Conservation (phyloP, 139 green algal species). For the Auxenochlorella pyrenoidosa region DNA sequence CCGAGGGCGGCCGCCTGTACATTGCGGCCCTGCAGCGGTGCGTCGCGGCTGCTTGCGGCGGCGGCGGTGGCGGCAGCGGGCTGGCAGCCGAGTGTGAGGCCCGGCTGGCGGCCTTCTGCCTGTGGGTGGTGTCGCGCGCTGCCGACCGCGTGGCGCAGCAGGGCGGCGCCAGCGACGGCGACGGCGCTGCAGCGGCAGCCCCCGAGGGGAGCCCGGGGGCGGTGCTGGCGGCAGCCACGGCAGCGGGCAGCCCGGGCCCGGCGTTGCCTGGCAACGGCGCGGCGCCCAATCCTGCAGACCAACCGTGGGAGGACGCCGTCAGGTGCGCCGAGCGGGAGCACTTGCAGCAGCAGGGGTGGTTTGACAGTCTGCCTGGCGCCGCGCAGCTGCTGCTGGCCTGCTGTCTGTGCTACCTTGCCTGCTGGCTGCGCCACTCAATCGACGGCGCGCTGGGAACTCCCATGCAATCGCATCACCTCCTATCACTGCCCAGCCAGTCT, state of each 20-base stretch:
- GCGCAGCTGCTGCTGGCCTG: too few relatives aligned
- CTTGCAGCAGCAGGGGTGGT: too few relatives aligned
- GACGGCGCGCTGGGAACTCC: too few relatives aligned
- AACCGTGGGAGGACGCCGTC: slow-evolving; percentile 30
- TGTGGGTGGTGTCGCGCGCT: slow-evolving; percentile 27
- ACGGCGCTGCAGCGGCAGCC: neutral
- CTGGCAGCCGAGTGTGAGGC: slow-evolving; percentile 30
- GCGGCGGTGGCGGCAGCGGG: neutral
- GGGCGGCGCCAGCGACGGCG: neutral
- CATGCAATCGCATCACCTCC: too few relatives aligned
- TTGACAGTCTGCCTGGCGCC: too few relatives aligned
- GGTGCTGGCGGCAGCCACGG: neutral
- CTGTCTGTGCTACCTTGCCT: too few relatives aligned
- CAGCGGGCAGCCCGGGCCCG: neutral
- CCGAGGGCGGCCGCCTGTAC: slow-evolving; percentile 54
- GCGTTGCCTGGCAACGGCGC: neutral
- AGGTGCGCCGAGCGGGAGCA: neutral
- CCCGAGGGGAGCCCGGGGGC: neutral
- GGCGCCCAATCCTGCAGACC: slow-evolving; percentile 2
- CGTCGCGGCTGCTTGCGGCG: slow-evolving; percentile 3
- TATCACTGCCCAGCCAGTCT: too few relatives aligned
- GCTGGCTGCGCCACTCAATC: too few relatives aligned
- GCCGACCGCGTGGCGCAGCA: neutral
- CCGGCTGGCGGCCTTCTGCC: slow-evolving; percentile 31
- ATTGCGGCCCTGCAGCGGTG: slow-evolving; percentile 47